Evolutionary conservation across 2,329 filamentous ascomycete species (phyloP).

Genomic region (Sclerotinia sclerotiorum): DNA sequence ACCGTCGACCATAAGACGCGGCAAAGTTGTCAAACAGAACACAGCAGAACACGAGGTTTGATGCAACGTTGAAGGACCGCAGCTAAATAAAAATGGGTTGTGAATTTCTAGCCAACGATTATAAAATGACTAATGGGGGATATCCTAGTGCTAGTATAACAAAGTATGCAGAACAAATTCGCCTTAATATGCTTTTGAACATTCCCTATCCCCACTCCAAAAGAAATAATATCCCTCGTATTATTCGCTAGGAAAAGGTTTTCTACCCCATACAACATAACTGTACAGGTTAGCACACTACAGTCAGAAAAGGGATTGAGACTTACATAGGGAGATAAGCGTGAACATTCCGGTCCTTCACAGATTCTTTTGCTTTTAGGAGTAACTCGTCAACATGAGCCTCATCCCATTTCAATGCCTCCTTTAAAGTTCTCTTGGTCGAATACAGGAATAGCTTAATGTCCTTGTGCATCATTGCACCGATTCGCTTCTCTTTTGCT

Average conservation of each 20-base stretch:
- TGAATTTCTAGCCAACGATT: background rate
- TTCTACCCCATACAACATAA: constrained; percentile 17
- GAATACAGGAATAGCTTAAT: constrained; percentile 18
- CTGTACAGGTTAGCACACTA: background rate
- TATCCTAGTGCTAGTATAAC: constrained; percentile 6
- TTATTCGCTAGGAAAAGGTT: background rate
- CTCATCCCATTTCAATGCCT: constrained; percentile 7
- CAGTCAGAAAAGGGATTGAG: background rate
- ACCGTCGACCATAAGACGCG: constrained; percentile 9
- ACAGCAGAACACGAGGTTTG: background rate
- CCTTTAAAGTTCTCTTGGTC: background rate
- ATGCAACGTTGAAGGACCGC: background rate
- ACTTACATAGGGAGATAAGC: constrained; percentile 15
- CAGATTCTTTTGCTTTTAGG: background rate
- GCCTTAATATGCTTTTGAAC: background rate
- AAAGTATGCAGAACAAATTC: background rate
- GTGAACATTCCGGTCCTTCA: constrained; percentile 7
- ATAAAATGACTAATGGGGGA: background rate
- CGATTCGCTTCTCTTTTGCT: constrained; percentile 30
- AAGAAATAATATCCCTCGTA: background rate
- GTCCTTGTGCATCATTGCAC: constrained; percentile 28
- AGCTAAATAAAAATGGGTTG: background rate
- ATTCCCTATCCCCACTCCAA: background rate
- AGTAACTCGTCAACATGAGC: constrained; percentile 5
- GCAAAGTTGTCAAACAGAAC: constrained; percentile 13